Evolutionary conservation across 495 filamentous ascomycete species (phyloP).

Genomic region (Cairneyella variabilis): DNA sequence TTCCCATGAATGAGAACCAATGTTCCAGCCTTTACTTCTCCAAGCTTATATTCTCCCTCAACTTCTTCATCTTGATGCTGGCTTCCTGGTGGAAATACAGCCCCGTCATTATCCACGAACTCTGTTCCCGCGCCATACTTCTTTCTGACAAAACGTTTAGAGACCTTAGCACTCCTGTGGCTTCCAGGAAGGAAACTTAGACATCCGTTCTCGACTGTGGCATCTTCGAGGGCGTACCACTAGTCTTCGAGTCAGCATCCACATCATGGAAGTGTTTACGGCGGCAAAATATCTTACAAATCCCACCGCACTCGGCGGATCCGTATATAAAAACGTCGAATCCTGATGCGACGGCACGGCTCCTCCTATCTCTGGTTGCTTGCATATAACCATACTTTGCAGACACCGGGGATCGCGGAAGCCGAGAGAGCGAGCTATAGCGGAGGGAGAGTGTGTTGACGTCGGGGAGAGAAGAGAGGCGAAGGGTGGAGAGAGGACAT

Average conservation of each 20-base stretch:
- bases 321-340: slow-evolving; percentile 86
- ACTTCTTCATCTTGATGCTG: slow-evolving; percentile 31
- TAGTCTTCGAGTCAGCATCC: no score
- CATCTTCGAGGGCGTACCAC: slow-evolving; percentile 95
- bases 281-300: slow-evolving; percentile 36
- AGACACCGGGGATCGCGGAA: slow-evolving; percentile 69
- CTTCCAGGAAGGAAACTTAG: slow-evolving; percentile 79
- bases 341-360: slow-evolving; percentile 87
- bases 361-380: slow-evolving; percentile 93
- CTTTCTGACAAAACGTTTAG: slow-evolving; percentile 70
- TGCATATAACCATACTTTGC: slow-evolving; percentile 98
- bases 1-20: slow-evolving; percentile 96
- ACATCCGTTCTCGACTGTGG: slow-evolving; percentile 78
- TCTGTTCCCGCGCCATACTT: slow-evolving; percentile 41
- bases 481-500: slow-evolving; percentile 71
- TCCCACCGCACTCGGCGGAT: slow-evolving; percentile 84
- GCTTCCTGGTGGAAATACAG: slow-evolving; percentile 37
- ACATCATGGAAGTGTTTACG: no score
- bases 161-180: slow-evolving; percentile 62
- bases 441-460: slow-evolving; percentile 32
- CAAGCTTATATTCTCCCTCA: slow-evolving; percentile 53
- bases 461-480: slow-evolving; percentile 48
- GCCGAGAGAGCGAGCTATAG: slow-evolving; percentile 66
- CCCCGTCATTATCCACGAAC: slow-evolving; percentile 45
- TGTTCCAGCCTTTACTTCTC: slow-evolving; percentile 81